These are phyloP conservation scores for Seiridium cupressi DNA, from an alignment of 2,329 filamentous ascomycete species.

Conservation along the genomic window DNA sequence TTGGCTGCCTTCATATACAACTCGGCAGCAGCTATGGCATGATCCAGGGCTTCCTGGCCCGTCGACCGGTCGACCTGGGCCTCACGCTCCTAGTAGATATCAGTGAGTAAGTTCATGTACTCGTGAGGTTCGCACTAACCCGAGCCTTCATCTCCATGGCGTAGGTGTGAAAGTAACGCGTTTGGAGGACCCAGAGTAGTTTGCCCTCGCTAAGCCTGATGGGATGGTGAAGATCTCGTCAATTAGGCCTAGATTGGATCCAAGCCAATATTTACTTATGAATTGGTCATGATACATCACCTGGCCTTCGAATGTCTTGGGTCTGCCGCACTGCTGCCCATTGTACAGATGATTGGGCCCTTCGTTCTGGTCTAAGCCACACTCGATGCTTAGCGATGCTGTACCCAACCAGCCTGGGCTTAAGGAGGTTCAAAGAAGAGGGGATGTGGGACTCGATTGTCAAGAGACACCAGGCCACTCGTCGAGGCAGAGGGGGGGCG, in stretches of 20 bases:
- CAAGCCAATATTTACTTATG: too few relatives aligned
- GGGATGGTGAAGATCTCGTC: background rate
- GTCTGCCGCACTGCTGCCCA: background rate
- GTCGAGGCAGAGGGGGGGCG: background rate
- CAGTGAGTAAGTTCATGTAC: constrained; percentile 2
- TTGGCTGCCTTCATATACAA: constrained; percentile 75
- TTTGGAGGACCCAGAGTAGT: too few relatives aligned
- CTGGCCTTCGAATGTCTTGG: background rate
- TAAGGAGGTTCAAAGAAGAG: background rate
- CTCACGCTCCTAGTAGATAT: constrained; percentile 47
- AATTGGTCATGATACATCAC: background rate
- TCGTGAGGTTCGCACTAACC: background rate
- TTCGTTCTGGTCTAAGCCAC: background rate
- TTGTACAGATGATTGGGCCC: background rate
- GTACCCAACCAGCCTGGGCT: background rate
- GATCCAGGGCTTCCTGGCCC: constrained; percentile 65
- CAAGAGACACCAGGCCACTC: background rate
- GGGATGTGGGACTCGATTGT: background rate
- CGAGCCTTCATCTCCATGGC: constrained; percentile 6
- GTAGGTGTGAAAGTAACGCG: too few relatives aligned
- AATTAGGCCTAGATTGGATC: too few relatives aligned
- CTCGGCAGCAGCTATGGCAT: constrained; percentile 76
- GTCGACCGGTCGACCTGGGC: constrained; percentile 45
- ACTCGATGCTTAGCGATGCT: background rate
- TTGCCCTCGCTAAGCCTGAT: background rate